Evolutionary conservation across 2,329 filamentous ascomycete genomes (phyloP), one percentile per base, ranked within the genome.

Genomic region (Colletotrichum filicis): DNA sequence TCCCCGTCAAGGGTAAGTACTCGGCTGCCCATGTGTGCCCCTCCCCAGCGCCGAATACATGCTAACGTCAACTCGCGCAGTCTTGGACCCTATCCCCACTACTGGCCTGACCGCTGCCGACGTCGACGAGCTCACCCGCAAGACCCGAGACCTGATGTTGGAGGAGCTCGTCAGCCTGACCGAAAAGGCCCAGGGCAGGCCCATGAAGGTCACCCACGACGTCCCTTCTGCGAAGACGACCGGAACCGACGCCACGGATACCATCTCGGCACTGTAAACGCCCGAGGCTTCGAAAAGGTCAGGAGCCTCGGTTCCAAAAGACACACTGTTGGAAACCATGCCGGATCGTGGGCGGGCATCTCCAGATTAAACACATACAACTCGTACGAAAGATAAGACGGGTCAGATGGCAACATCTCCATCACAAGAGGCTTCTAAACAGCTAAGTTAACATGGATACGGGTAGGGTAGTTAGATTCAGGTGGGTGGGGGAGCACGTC

Each of bases 31-130:
- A 60, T 55, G 26, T 24, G 7, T 28, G 30, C 19, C 16, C 14
- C 37, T 19, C 16, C 14, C 37, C 37, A 35, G 32, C n/a, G 12
- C 49, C 5, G 24, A 32, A 28, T n/a, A 2, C 16, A 63, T 49
- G 30, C 24, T 66, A 35, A 60, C 52, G 9, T 28, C 57, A 42
- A 5, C 30, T 53, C 52, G 12, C 30, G 5, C 75, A 94, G 94
- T 98, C 26, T 86, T 98, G 66, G 90, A 94, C 78, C 94, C 95
- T 2, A 95, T 98, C 74, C 87, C 91, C 61, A 98, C 95, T 12
- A 88, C 90, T 75, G 91, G 90, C 66, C 87, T 97, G 75, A 94
- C 90, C 22, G 74, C 92, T 28, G 91, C 91, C 65, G 95, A 98
- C 80, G 94, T 98, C 66, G 93, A 97, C 76, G 88, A 90, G 72